A percentile compares a stretch with the other conserved stretches of the same genome.
Conservation (phyloP, 768 basidiomycete genomes). For the Pleurotus tuber-regium region DNA sequence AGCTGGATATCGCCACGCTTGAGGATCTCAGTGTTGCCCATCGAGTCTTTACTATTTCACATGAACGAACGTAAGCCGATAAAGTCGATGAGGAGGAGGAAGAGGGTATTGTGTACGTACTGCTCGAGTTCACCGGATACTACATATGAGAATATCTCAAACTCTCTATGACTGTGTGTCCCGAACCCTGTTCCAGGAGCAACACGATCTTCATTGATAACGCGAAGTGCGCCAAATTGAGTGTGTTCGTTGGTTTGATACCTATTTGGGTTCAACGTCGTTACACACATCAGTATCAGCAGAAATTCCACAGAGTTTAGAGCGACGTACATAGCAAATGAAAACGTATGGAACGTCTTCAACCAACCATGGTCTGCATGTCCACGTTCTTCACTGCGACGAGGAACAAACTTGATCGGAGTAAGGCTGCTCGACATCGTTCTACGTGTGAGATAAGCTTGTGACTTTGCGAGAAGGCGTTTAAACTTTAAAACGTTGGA, state of each 20-base stretch:
- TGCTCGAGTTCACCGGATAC: slow-evolving; percentile 79
- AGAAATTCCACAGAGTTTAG: slow-evolving; percentile 12
- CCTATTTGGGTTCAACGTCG: slow-evolving; percentile 23
- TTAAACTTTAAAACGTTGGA: no score
- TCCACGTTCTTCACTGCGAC: slow-evolving; percentile 64
- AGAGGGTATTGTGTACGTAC: slow-evolving; percentile 41
- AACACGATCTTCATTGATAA: slow-evolving; percentile 92
- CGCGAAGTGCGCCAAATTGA: slow-evolving; percentile 72
- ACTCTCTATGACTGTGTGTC: slow-evolving; percentile 78
- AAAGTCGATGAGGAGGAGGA: no score
- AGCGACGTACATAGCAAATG: slow-evolving; percentile 65
- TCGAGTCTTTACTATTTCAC: slow-evolving; percentile 79
- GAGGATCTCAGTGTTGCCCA: slow-evolving; percentile 89
- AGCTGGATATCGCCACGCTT: slow-evolving; percentile 89
- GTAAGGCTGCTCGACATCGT: slow-evolving; percentile 18
- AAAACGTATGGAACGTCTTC: slow-evolving; percentile 85
- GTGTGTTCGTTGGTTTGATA: slow-evolving; percentile 62
- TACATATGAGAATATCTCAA: slow-evolving; percentile 91
- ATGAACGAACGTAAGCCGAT: no score
- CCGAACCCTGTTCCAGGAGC: slow-evolving; percentile 77
- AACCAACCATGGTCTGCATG: slow-evolving; percentile 83
- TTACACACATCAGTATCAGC: no score
- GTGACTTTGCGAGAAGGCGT: background rate
- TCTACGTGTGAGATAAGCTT: no score
- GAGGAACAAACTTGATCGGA: slow-evolving; percentile 43